Evolutionary conservation across 2,329 filamentous ascomycete species (phyloP).

Genomic region (Xylaria digitata): DNA sequence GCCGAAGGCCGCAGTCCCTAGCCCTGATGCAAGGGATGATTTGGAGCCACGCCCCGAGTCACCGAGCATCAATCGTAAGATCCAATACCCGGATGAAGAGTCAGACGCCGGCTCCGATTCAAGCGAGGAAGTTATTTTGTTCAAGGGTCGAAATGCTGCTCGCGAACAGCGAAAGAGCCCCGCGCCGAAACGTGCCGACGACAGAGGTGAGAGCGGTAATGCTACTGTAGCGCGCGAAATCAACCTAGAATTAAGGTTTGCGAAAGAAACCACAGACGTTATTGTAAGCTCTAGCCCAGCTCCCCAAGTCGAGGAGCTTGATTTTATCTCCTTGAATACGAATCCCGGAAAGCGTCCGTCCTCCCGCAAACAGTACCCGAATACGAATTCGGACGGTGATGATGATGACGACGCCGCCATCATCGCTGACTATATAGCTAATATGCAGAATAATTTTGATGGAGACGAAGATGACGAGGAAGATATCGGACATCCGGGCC

Average conservation of each 20-base stretch:
- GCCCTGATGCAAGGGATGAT: background rate
- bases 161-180: conserved; percentile 30
- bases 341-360: conserved; percentile 38
- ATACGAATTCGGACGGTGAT: conserved; percentile 17
- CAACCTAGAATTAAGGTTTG: conserved; percentile 50
- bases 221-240: conserved; percentile 45
- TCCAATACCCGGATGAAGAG: conserved; percentile 12
- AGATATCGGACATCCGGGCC: conserved; percentile 37
- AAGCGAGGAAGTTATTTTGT: conserved; percentile 79
- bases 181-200: background rate
- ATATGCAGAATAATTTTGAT: conserved; percentile 61
- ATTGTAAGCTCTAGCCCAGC: background rate
- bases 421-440: conserved; percentile 77
- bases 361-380: conserved; percentile 14
- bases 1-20: conserved; percentile 9
- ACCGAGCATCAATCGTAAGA: background rate
- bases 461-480: conserved; percentile 45
- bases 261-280: conserved; percentile 40
- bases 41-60: background rate
- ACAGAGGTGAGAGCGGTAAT: conserved; percentile 21
- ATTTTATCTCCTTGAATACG: conserved; percentile 42
- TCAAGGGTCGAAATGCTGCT: conserved; percentile 64
- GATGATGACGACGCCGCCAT: conserved; percentile 67
- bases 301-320: conserved; percentile 25
- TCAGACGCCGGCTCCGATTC: conserved; percentile 61